These are phyloP conservation scores for Metschnikowia aberdeeniae DNA, from an alignment of 805 yeast species.

Conservation along the genomic window DNA sequence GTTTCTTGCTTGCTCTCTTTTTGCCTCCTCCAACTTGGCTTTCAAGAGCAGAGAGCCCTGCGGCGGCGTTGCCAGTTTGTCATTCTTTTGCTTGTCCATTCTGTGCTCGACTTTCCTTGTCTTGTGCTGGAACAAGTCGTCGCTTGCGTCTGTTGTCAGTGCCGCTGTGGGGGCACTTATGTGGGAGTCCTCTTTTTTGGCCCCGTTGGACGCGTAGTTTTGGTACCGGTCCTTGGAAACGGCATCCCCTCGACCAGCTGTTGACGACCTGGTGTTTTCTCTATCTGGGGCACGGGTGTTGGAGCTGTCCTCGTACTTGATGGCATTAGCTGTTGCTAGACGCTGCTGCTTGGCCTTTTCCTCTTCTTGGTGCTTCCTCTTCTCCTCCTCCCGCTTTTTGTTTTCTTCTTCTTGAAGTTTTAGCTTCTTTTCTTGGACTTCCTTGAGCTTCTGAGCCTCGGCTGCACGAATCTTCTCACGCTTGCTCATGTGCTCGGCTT, in stretches of 20 bases:
- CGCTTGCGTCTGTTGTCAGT: slow-evolving; percentile 7
- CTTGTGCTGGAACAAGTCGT: neutral
- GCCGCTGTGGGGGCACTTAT: neutral
- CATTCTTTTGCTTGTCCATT: neutral
- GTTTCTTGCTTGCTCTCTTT: slow-evolving; percentile 18
- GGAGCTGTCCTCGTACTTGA: slow-evolving; percentile 21
- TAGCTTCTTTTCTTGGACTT: slow-evolving; percentile 12
- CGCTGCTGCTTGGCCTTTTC: slow-evolving; percentile 5
- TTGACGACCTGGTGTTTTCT: slow-evolving; percentile 12
- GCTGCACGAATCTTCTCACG: slow-evolving; percentile 21
- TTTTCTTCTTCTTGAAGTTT: slow-evolving; percentile 14
- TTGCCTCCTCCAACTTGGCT: slow-evolving; percentile 22
- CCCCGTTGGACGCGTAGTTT: slow-evolving; percentile 20
- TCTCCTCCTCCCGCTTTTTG: slow-evolving; percentile 12
- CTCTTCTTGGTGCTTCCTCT: slow-evolving; percentile 3
- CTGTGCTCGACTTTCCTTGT: neutral
- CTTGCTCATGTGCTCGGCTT: slow-evolving; percentile 21
- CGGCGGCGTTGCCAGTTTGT: neutral
- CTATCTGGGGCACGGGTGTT: slow-evolving; percentile 11
- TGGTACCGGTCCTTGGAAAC: slow-evolving; percentile 28
- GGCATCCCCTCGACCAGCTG: slow-evolving; percentile 4
- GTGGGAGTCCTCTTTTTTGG: neutral
- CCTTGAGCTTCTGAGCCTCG: slow-evolving; percentile 12
- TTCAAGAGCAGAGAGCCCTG: slow-evolving; percentile 12
- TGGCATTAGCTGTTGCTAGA: slow-evolving; percentile 7